These are phyloP conservation scores for Penicillium daleae DNA, from an alignment of 495 filamentous ascomycete genomes.

Conservation along the genomic window DNA sequence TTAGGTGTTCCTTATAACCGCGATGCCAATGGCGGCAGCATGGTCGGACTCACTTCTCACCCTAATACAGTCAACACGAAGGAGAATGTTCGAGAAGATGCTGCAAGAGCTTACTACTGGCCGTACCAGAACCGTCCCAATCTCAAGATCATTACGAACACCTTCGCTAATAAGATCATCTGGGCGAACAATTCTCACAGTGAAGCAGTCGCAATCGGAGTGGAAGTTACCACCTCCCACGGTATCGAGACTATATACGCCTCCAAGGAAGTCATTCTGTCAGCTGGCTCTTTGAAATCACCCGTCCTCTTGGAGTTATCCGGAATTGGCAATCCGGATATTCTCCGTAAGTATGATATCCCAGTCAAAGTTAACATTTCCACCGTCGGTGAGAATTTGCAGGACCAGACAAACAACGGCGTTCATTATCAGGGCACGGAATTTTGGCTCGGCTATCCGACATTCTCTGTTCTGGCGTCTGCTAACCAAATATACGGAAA, in stretches of 20 bases:
- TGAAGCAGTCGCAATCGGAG: constrained; percentile 28
- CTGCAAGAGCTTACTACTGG: constrained; percentile 54
- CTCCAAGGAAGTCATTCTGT: constrained; percentile 59
- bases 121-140: constrained; percentile 35
- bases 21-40: constrained; percentile 45
- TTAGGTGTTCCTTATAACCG: constrained; percentile 42
- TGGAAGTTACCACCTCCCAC: constrained; percentile 26
- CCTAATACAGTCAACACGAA: constrained; percentile 44
- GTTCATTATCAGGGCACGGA: constrained; percentile 23
- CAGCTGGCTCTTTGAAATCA: constrained; percentile 60
- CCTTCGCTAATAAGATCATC: constrained; percentile 40
- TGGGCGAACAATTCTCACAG: constrained; percentile 22
- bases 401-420: constrained; percentile 46
- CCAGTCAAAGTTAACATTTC: constrained; percentile 43
- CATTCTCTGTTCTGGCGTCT: constrained; percentile 35
- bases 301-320: constrained; percentile 64
- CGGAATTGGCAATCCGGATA: constrained; percentile 54
- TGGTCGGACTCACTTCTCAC: constrained; percentile 45
- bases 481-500: constrained; percentile 32
- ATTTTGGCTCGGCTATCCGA: constrained; percentile 22
- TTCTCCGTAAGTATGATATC: constrained; percentile 42
- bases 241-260: constrained; percentile 45
- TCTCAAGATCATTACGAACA: constrained; percentile 39
- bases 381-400: constrained; percentile 52
- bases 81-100: constrained; percentile 55